Conservation (phyloP, 345 rosid species). For the Schrenkiella parvula region DNA sequence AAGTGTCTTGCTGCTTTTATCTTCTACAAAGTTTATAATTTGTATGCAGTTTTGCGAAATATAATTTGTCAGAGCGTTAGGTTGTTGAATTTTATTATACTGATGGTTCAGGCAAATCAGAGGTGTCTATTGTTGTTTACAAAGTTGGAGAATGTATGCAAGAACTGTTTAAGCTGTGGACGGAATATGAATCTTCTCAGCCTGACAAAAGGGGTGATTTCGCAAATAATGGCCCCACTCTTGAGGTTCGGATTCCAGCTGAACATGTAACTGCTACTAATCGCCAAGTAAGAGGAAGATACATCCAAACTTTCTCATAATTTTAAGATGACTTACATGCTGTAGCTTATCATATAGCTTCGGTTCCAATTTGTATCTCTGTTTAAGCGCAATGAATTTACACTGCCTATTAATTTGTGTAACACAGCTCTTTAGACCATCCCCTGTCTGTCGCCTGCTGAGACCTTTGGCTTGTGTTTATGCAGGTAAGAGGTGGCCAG, state of each 20-base stretch:
- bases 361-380: neutral
- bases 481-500: slow-evolving; percentile 97
- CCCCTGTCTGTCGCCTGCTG: neutral
- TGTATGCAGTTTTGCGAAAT: neutral
- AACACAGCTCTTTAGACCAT: slow-evolving; percentile 5
- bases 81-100: slow-evolving; percentile 16
- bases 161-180: slow-evolving; percentile 94
- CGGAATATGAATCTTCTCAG: slow-evolving; percentile 68
- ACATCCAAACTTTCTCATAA: neutral
- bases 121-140: slow-evolving; percentile 76
- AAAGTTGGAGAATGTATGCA: slow-evolving; percentile 99
- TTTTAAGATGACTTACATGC: neutral
- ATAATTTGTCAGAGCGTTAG: slow-evolving; percentile 5
- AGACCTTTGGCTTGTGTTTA: slow-evolving; percentile 7
- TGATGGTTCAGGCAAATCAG: slow-evolving; percentile 79
- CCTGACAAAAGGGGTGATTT: slow-evolving; percentile 69
- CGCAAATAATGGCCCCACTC: slow-evolving; percentile 73
- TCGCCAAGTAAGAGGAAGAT: slow-evolving; percentile 73
- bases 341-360: neutral
- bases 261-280: slow-evolving; percentile 98
- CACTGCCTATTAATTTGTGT: neutral
- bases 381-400: neutral
- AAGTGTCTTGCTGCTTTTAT: slow-evolving; percentile 19
- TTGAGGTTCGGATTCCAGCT: slow-evolving; percentile 93
- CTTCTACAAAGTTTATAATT: neutral